Evolutionary conservation across 106 monocot species (phyloP).

Genomic region (Dioscorea dumetorum): DNA sequence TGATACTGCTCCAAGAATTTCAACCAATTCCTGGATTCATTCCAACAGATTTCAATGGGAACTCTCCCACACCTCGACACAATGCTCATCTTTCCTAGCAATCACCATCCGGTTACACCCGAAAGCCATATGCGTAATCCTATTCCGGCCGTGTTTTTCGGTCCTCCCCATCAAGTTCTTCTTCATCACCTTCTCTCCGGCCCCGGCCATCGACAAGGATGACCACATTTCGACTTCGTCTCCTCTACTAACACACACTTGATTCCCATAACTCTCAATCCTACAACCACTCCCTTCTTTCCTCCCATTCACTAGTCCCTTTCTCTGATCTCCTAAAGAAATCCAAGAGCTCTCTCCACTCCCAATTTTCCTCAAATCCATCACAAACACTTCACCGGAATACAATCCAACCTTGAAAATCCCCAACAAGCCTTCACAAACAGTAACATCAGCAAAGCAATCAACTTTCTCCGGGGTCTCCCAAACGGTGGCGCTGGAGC

Average conservation of each 20-base stretch:
- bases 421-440: conserved; percentile 32
- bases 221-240: conserved; percentile 70
- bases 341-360: conserved; percentile 29
- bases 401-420: conserved; percentile 61
- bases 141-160: not conserved
- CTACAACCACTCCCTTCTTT: conserved; percentile 44
- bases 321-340: conserved; percentile 23
- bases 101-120: not conserved
- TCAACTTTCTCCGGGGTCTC: conserved; percentile 48
- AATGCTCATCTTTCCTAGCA: conserved; percentile 2
- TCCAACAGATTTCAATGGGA: not conserved
- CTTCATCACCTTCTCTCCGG: conserved; percentile 51
- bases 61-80: conserved; percentile 9
- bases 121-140: not conserved
- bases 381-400: conserved; percentile 67
- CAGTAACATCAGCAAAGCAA: conserved; percentile 64
- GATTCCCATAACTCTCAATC: conserved; percentile 37
- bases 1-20: no score
- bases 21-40: no score
- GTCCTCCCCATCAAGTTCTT: conserved; percentile 51
- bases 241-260: conserved; percentile 44
- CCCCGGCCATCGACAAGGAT: conserved; percentile 23
- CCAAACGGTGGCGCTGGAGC: conserved; percentile 27
- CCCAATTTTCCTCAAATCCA: conserved; percentile 62
- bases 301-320: not conserved